A percentile compares a stretch with the other conserved stretches of the same genome.
These are phyloP conservation scores for Dactylellina haptotyla DNA, from an alignment of 2,329 filamentous ascomycete species.

Conservation along the genomic window DNA sequence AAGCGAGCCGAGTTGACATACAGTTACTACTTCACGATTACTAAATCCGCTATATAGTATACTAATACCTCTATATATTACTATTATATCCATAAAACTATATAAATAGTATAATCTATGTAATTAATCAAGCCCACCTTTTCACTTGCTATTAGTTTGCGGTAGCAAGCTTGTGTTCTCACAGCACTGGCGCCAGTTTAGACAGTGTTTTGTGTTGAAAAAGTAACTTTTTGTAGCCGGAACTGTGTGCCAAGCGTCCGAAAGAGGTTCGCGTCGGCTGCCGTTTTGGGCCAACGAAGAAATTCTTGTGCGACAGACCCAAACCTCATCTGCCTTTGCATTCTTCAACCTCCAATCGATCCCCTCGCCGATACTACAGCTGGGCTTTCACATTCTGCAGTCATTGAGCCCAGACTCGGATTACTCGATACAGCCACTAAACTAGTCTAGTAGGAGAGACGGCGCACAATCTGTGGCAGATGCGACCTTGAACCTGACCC, in stretches of 20 bases:
- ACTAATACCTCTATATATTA: too few species aligned
- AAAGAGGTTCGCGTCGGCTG: slow-evolving; percentile 37
- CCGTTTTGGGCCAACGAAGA: slow-evolving; percentile 43
- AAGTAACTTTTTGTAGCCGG: not conserved
- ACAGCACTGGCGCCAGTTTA: too few species aligned
- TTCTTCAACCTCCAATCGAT: slow-evolving; percentile 11
- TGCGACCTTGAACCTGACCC: slow-evolving; percentile 25
- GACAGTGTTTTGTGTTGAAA: too few species aligned
- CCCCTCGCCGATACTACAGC: not conserved
- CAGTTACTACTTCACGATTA: too few species aligned
- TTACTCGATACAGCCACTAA: not conserved
- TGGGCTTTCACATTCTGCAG: not conserved
- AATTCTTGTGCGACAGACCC: slow-evolving; percentile 46
- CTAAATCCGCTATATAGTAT: too few species aligned
- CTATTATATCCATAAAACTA: too few species aligned
- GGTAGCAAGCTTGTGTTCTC: too few species aligned
- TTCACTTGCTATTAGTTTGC: too few species aligned
- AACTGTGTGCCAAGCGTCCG: slow-evolving; percentile 15
- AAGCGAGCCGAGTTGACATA: too few species aligned
- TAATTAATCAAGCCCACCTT: too few species aligned
- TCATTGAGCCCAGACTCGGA: not conserved
- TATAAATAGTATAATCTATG: too few species aligned
- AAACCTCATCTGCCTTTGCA: not conserved
- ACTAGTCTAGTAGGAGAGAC: not conserved
- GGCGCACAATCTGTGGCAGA: slow-evolving; percentile 49